Evolutionary conservation across 106 monocot genomes (phyloP).

Genomic region (Acanthochlamys bracteata): DNA sequence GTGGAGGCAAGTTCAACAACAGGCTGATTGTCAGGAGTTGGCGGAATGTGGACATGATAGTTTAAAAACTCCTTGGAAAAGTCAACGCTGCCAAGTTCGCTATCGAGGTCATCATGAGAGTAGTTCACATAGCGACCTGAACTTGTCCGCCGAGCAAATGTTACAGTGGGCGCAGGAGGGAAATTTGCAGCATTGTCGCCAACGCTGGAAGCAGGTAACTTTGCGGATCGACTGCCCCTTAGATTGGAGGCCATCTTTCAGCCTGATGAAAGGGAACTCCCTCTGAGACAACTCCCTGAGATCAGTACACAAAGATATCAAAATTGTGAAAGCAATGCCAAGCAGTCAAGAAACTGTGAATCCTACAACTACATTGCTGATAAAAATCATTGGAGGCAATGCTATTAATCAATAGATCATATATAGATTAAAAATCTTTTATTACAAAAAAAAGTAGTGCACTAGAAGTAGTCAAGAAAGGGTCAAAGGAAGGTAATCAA

Average conservation of each 20-base stretch:
- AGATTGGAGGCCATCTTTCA: slow-evolving; percentile 22
- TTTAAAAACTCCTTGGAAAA: slow-evolving; percentile 25
- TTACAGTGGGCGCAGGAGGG: slow-evolving; percentile 19
- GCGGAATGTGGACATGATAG: slow-evolving; percentile 32
- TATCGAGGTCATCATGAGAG: slow-evolving; percentile 48
- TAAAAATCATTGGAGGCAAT: too few species aligned
- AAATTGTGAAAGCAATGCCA: too few species aligned
- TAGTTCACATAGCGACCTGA: slow-evolving; percentile 61
- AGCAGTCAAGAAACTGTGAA: too few species aligned
- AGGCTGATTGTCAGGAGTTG: slow-evolving; percentile 29
- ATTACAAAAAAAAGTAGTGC: too few species aligned
- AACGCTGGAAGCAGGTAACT: slow-evolving; percentile 7
- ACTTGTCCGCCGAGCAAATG: slow-evolving; percentile 38
- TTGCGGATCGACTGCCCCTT: slow-evolving; percentile 32
- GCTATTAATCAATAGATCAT: too few species aligned
- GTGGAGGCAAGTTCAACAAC: slow-evolving; percentile 7
- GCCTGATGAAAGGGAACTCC: too few species aligned
- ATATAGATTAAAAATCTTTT: too few species aligned
- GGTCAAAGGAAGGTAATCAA: too few species aligned
- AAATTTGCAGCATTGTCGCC: slow-evolving; percentile 1
- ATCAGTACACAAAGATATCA: too few species aligned
- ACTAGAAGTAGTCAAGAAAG: too few species aligned
- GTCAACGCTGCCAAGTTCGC: slow-evolving; percentile 28
- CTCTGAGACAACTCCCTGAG: too few species aligned
- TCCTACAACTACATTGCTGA: too few species aligned